phyloP scores from a whole-genome alignment of 768 basidiomycete genomes.

The Solioccasus polychromus region DNA sequence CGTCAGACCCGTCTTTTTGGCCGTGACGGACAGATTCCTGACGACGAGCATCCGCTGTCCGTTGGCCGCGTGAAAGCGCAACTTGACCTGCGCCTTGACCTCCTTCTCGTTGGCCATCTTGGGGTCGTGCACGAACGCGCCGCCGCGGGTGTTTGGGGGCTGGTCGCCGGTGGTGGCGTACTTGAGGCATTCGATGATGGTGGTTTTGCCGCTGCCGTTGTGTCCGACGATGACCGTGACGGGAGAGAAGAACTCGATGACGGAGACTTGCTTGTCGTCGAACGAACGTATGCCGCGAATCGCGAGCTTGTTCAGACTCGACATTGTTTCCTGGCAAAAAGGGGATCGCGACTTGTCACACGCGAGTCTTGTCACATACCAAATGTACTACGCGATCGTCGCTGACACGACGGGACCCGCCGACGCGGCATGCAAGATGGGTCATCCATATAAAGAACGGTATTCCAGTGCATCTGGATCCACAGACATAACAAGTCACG shows the following conservation, averaged over 20 bases:
- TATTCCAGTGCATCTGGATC: too few species aligned
- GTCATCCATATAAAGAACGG: too few species aligned
- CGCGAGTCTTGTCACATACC: too few species aligned
- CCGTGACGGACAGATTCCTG: slow-evolving; percentile 87
- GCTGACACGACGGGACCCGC: too few species aligned
- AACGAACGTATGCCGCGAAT: slow-evolving; percentile 94
- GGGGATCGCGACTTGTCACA: too few species aligned
- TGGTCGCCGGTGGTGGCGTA: slow-evolving; percentile 98
- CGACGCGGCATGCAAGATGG: too few species aligned
- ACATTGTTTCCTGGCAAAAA: too few species aligned
- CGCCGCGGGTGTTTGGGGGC: slow-evolving; percentile 94
- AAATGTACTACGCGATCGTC: too few species aligned
- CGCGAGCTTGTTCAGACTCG: slow-evolving; percentile 86
- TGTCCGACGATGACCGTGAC: slow-evolving; percentile 98
- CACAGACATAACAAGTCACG: too few species aligned
- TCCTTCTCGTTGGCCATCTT: slow-evolving; percentile 99
- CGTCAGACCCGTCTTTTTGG: slow-evolving; percentile 89
- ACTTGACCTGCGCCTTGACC: slow-evolving; percentile 96
- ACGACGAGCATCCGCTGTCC: slow-evolving; percentile 87
- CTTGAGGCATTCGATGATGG: slow-evolving; percentile 98
- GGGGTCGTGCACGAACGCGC: slow-evolving; percentile 98
- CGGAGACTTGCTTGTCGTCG: slow-evolving; percentile 89
- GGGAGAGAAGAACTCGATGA: slow-evolving; percentile 97
- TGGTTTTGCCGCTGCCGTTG: slow-evolving; percentile 98
- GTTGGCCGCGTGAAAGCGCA: slow-evolving; percentile 89